Conservation (phyloP, 2,329 filamentous ascomycete genomes). For the Mycosphaerella sp. region DNA sequence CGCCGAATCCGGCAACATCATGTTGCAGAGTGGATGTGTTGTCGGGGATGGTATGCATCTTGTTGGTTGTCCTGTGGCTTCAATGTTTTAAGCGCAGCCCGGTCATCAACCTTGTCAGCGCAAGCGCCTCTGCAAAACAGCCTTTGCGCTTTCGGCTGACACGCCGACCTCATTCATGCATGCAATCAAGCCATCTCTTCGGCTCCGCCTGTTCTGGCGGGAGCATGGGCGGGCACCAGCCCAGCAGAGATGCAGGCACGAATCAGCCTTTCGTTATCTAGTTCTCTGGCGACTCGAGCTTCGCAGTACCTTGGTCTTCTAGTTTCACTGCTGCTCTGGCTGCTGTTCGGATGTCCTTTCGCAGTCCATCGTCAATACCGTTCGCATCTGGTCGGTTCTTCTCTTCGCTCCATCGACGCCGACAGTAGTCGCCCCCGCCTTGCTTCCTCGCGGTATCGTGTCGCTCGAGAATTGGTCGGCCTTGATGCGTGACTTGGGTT, state of each 20-base stretch:
- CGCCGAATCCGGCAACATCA: background rate
- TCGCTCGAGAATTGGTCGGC: background rate
- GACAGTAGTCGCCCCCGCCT: background rate
- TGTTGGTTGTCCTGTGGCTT: background rate
- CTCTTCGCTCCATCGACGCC: background rate
- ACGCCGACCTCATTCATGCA: constrained; percentile 4
- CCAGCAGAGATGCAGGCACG: background rate
- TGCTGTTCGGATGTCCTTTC: background rate
- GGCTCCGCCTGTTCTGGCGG: background rate
- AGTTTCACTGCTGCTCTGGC: background rate
- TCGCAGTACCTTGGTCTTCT: background rate
- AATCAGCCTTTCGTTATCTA: background rate
- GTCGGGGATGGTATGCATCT: background rate
- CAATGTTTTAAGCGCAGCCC: background rate
- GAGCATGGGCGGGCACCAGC: background rate
- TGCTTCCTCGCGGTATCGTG: background rate
- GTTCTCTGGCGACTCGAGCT: background rate
- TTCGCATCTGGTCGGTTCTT: too few species aligned
- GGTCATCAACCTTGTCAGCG: background rate
- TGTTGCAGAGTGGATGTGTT: background rate
- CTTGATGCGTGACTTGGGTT: constrained; percentile 6
- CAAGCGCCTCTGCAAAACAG: background rate
- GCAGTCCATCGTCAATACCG: background rate
- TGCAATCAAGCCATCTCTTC: constrained; percentile 2
- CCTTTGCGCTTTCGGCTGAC: background rate